Base-by-base conservation (phyloP, 2,329 filamentous ascomycete genomes). In the Monilinia aucupariae region DNA sequence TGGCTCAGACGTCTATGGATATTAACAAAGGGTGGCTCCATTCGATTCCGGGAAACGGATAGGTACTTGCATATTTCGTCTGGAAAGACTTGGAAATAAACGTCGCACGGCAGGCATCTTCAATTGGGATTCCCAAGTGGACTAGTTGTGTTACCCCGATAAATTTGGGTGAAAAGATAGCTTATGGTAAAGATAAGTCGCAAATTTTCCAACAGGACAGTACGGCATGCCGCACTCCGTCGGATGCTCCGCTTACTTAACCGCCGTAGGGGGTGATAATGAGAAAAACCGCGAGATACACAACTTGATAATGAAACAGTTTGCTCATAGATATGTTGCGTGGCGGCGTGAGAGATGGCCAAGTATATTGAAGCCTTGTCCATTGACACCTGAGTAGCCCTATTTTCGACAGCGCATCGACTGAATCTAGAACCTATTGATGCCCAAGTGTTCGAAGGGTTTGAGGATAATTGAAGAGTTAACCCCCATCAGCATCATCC, bases 281-380 rank as follows among this genome's bases (percentile, higher is more conserved):
- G 54, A 48, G 30, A 39, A 48, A 27, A 39, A 48, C 43, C 25
- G 60, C 48, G 32, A 60, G 47, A 59, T 65, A 61, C 66, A 65
- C 66, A 63, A 37, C 61, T 52, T 66, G 20, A 60, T n/a, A 34
- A 60, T 59, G 61, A 63, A 63, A 63, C 61, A 53, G 30, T 45
- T 34, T 59, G 32, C 34, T 58, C 51, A 49, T 58, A 25, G 47
- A 58, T 34, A 64, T 61, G 47, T 66, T 66, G 69, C 71, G 71
- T 72, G 71, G 70, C 71, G 67, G 61, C 65, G 52, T 68, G 65
- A 71, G 69, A 71, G 67, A 53, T 59, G 66, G 67, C 67, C 71
- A 71, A 69, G 71, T 72, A 63, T 65, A 62, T 67, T 53, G 45
- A 55, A 41, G 60, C 25, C 60, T 62, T 58, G 43, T 62, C 60